phyloP scores from a whole-genome alignment of 306 rosid genomes.

The Trifolium pratense region DNA sequence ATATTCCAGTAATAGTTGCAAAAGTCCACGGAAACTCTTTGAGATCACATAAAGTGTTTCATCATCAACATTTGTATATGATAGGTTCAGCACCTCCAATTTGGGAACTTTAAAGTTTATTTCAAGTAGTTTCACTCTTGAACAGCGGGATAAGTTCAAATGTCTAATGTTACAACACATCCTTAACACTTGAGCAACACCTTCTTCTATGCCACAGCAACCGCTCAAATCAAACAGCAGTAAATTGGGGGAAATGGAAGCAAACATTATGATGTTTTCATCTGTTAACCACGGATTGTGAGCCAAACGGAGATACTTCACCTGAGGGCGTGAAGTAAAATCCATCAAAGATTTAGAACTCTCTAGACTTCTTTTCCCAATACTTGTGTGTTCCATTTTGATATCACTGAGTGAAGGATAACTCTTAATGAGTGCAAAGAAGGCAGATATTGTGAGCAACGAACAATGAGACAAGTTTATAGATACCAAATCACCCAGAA shows the following conservation, averaged over 20 bases:
- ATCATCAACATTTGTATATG: not conserved
- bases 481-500: not conserved
- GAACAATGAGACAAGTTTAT: not conserved
- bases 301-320: not conserved
- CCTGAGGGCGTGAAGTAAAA: not conserved
- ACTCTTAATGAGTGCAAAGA: not conserved
- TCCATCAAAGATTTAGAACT: not conserved
- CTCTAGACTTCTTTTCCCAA: not conserved
- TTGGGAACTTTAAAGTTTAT: not conserved
- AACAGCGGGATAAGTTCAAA: not conserved
- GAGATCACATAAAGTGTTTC: not conserved
- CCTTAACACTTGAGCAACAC: not conserved
- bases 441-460: not conserved
- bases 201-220: not conserved
- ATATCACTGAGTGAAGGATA: not conserved
- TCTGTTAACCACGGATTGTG: not conserved
- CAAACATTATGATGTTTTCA: not conserved
- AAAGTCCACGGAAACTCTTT: not conserved
- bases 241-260: not conserved
- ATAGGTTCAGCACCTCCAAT: not conserved
- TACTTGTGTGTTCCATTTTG: not conserved
- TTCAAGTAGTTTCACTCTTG: not conserved
- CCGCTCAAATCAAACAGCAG: not conserved
- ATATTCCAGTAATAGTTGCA: not conserved
- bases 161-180: not conserved